Evolutionary conservation across 1,139 yeast genomes (phyloP).

Genomic region (Geotrichum cucujoidarum): DNA sequence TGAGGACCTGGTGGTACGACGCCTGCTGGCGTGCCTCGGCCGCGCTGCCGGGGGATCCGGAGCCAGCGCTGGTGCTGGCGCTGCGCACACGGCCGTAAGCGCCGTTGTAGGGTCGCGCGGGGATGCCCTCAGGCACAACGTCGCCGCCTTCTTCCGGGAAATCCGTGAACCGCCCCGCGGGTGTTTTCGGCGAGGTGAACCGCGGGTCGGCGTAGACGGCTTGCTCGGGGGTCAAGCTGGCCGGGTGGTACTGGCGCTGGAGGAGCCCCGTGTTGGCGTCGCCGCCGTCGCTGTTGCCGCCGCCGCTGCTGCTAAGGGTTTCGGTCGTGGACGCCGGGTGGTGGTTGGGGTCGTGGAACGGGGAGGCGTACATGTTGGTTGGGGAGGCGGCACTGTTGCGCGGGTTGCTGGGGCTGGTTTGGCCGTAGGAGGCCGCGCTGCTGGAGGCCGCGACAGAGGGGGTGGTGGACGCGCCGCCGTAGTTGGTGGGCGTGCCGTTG

Average conservation of each 20-base stretch:
- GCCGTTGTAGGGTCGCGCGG: neutral
- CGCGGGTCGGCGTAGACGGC: neutral
- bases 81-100: neutral
- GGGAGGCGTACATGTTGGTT: neutral
- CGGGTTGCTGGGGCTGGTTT: neutral
- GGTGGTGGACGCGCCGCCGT: slow-evolving; percentile 3
- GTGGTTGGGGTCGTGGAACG: neutral
- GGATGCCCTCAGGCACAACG: neutral
- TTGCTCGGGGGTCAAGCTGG: neutral
- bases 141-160: neutral
- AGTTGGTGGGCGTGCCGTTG: neutral
- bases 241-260: neutral
- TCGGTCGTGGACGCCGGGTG: neutral
- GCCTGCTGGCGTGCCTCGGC: neutral
- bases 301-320: neutral
- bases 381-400: no score
- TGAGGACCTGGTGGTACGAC: neutral
- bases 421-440: neutral
- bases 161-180: slow-evolving; percentile 1
- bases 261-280: neutral
- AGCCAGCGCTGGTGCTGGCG: neutral
- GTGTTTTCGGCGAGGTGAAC: neutral
- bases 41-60: no score
- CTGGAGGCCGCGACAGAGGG: slow-evolving; percentile 9
- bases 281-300: neutral